Percentiles rank a stretch among this genome's conserved stretches.
These are phyloP conservation scores for Pilatotrama ljubarskyi DNA, from an alignment of 768 basidiomycete genomes.

Conservation along the genomic window DNA sequence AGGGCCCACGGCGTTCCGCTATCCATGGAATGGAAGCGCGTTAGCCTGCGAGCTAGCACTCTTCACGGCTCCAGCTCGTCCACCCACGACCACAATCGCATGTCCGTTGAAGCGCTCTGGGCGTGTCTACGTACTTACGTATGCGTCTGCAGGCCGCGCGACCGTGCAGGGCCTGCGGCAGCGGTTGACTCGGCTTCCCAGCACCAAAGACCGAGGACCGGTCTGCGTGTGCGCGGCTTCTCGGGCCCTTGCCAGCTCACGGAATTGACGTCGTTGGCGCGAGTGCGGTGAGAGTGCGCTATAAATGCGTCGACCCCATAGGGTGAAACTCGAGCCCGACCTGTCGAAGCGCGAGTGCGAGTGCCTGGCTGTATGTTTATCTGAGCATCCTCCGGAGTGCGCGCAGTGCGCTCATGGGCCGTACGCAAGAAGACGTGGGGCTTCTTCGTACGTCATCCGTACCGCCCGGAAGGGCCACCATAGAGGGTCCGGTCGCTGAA, in stretches of 20 bases:
- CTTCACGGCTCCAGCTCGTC: conserved; percentile 3
- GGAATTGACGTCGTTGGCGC: not conserved
- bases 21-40: conserved; percentile 6
- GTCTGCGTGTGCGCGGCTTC: not conserved
- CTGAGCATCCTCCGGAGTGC: not conserved
- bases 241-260: conserved; percentile 4
- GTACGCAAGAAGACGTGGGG: not conserved
- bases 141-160: not conserved
- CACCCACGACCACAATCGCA: not conserved
- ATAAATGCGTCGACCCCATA: not conserved
- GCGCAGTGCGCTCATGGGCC: not conserved
- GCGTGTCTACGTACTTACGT: conserved; percentile 15
- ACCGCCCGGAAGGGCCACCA: not conserved
- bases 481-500: conserved; percentile 10
- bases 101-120: not conserved
- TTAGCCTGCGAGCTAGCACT: conserved; percentile 2
- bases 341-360: not conserved
- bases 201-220: conserved; percentile 4
- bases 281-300: conserved; percentile 2
- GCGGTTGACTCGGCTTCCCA: not conserved
- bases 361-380: conserved; percentile 3
- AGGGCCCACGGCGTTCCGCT: not conserved
- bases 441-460: conserved; percentile 13
- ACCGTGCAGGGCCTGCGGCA: not conserved
- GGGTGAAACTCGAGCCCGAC: not conserved